Percentiles rank a stretch among this genome's conserved stretches.
Evolutionary conservation across 73 alveolate genomes (phyloP).

Genomic region (Tetrahymena malaccensis): DNA sequence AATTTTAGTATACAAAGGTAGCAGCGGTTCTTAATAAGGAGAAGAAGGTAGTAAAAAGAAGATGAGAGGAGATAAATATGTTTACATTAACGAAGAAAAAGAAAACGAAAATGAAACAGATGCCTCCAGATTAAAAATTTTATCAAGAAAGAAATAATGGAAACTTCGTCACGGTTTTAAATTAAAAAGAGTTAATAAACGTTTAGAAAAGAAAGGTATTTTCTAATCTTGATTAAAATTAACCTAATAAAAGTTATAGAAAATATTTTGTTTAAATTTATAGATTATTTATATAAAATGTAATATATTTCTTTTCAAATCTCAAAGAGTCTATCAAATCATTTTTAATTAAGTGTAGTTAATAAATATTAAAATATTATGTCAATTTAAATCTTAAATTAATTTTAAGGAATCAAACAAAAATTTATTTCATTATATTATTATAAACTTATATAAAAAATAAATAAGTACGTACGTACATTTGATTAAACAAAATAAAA

Average conservation of each 20-base stretch:
- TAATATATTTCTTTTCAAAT: neutral
- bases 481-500: no score
- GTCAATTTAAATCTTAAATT: no score
- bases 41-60: neutral
- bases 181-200: slow-evolving; percentile 27
- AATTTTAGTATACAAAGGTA: neutral
- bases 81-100: slow-evolving; percentile 5
- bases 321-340: neutral
- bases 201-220: slow-evolving; percentile 38
- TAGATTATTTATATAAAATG: neutral
- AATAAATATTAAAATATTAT: no score
- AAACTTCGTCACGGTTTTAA: slow-evolving; percentile 32
- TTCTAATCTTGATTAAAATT: slow-evolving; percentile 9
- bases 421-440: no score
- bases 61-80: slow-evolving; percentile 2
- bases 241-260: neutral
- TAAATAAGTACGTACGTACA: no score
- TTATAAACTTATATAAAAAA: no score
- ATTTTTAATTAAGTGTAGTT: no score
- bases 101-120: slow-evolving; percentile 25
- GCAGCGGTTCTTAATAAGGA: neutral
- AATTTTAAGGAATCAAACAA: no score
- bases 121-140: slow-evolving; percentile 14
- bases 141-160: slow-evolving; percentile 32
- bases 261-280: neutral